These are phyloP conservation scores for Apostasia ramifera DNA, from an alignment of 106 monocot genomes.

Conservation along the genomic window DNA sequence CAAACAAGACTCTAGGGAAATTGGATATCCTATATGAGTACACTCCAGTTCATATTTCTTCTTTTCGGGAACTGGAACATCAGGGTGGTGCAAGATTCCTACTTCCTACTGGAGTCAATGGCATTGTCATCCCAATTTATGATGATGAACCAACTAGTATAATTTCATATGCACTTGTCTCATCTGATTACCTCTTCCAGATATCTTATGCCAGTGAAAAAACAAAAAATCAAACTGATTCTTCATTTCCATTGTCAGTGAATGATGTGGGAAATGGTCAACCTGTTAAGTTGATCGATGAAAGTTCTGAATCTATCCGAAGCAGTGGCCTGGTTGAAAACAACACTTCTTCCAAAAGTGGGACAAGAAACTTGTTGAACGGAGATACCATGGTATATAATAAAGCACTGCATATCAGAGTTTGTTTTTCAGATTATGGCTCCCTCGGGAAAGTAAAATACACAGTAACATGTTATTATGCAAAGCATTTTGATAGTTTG, in stretches of 20 bases:
- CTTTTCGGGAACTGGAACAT: constrained; percentile 36
- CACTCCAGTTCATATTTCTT: constrained; percentile 42
- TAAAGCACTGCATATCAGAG: constrained; percentile 50
- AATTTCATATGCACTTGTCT: constrained; percentile 68
- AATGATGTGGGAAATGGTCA: constrained; percentile 35
- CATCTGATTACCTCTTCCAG: constrained; percentile 52
- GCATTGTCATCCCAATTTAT: constrained; percentile 56
- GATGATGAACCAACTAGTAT: constrained; percentile 90
- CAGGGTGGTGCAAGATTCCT: constrained; percentile 46
- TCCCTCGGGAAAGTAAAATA: constrained; percentile 54
- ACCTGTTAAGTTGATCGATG: constrained; percentile 34
- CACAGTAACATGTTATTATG: constrained; percentile 71
- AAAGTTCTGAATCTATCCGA: constrained; percentile 25
- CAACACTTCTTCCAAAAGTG: constrained; percentile 20
- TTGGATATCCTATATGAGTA: constrained; percentile 40
- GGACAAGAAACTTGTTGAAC: constrained; percentile 13
- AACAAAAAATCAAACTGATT: constrained; percentile 27
- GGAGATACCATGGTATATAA: constrained; percentile 24
- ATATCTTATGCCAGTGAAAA: constrained; percentile 43
- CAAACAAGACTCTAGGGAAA: constrained; percentile 35
- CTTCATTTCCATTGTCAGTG: constrained; percentile 19
- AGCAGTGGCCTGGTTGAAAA: constrained; percentile 31
- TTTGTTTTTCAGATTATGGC: constrained; percentile 61
- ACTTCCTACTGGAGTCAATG: constrained; percentile 60
- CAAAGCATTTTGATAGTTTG: constrained; percentile 60